Conservation (phyloP, 2,329 filamentous ascomycete species). For the Didymella glomerata region DNA sequence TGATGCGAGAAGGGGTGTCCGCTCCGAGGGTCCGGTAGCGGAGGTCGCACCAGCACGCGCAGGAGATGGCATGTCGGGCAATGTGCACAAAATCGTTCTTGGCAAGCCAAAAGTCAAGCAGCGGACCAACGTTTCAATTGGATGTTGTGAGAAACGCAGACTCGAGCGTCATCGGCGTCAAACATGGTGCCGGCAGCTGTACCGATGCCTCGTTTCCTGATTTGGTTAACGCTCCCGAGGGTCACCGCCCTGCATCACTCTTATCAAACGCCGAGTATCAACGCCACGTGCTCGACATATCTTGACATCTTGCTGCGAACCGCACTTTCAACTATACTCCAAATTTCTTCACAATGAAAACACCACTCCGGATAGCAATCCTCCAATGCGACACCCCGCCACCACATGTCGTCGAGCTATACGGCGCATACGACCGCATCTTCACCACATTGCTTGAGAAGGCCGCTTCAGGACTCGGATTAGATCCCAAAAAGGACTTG, state of each 20-base stretch:
- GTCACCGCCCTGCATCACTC: constrained; percentile 4
- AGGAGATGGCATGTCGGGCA: constrained; percentile 10
- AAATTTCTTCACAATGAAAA: constrained; percentile 39
- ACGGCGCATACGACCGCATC: constrained; percentile 74
- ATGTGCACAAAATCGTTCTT: no score
- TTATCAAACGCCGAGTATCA: constrained; percentile 7
- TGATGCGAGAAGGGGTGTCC: constrained; percentile 44
- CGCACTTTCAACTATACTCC: no score
- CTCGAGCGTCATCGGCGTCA: constrained; percentile 15
- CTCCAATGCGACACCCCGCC: constrained; percentile 87
- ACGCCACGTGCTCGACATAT: constrained; percentile 4
- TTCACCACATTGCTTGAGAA: constrained; percentile 61
- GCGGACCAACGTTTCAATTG: not conserved
- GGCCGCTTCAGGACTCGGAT: constrained; percentile 59
- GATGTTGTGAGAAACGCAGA: not conserved
- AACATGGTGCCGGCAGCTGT: constrained; percentile 8
- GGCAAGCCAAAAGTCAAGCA: no score
- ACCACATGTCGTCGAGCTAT: constrained; percentile 68
- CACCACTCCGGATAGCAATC: constrained; percentile 76
- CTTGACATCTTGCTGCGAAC: not conserved
- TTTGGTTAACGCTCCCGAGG: constrained; percentile 4
- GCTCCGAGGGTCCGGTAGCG: constrained; percentile 34
- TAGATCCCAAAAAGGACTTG: constrained; percentile 55
- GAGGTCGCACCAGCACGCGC: constrained; percentile 7
- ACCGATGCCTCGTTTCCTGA: not conserved